Percentiles rank a stretch among this genome's conserved stretches.
phyloP scores from a whole-genome alignment of 179 eudicot species.

The Vitellaria paradoxa region DNA sequence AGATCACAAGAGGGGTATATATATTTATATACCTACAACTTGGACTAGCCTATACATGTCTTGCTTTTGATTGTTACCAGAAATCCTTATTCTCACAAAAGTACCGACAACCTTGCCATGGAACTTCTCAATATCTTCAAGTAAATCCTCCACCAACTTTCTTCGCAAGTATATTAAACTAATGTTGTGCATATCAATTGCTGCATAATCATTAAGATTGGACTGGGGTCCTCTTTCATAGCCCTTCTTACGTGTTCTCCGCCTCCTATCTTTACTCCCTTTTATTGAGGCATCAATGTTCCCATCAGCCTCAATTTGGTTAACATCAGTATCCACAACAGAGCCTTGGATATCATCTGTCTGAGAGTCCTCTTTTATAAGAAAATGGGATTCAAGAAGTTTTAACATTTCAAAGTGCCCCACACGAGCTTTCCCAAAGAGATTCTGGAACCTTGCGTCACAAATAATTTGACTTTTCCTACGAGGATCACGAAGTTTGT shows the following conservation, averaged over 20 bases:
- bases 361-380: constrained; percentile 67
- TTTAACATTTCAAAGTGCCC: constrained; percentile 99
- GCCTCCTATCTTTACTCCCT: constrained; percentile 58
- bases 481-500: constrained; percentile 96
- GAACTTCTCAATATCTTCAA: constrained; percentile 74
- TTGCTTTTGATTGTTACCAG: constrained; percentile 81
- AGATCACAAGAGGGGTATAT: neutral
- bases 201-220: constrained; percentile 96
- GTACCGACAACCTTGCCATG: constrained; percentile 75
- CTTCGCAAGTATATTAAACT: constrained; percentile 80
- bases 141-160: constrained; percentile 79
- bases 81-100: constrained; percentile 92
- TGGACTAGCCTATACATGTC: constrained; percentile 96
- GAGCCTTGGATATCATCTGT: constrained; percentile 80
- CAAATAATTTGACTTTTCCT: constrained; percentile 91
- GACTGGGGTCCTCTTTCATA: constrained; percentile 65
- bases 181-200: constrained; percentile 92
- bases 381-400: constrained; percentile 94
- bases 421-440: constrained; percentile 91
- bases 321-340: constrained; percentile 64
- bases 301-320: constrained; percentile 63
- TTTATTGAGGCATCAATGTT: constrained; percentile 38
- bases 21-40: constrained; percentile 63
- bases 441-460: constrained; percentile 80
- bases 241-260: constrained; percentile 64